Evolutionary conservation across 1,284 basidiomycete genomes (phyloP).

Genomic region (Cronartium quercuum): DNA sequence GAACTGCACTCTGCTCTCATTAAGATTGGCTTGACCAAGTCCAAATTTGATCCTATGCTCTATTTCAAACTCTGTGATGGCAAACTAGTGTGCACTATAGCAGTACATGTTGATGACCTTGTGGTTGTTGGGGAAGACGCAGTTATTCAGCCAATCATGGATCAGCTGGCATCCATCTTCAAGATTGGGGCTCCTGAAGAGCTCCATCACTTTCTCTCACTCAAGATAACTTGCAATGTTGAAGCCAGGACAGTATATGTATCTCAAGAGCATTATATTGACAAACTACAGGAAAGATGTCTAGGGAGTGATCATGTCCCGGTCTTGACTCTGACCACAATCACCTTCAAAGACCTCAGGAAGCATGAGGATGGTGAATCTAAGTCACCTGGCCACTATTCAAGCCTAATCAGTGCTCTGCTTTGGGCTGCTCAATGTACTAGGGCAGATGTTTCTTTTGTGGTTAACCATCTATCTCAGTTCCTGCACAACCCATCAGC

Average conservation of each 20-base stretch:
- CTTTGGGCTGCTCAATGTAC: slow-evolving; percentile 13
- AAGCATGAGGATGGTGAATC: not conserved
- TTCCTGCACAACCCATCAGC: not conserved
- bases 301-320: not conserved
- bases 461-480: slow-evolving; percentile 8
- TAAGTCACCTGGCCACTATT: not conserved
- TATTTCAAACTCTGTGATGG: not conserved
- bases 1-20: not conserved
- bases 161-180: too few species aligned
- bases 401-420: not conserved
- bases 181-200: slow-evolving; percentile 2
- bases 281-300: not conserved
- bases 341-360: not conserved
- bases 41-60: not conserved
- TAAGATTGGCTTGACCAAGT: not conserved
- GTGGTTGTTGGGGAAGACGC: not conserved
- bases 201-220: slow-evolving; percentile 1
- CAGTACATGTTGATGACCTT: not conserved
- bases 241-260: not conserved
- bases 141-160: not conserved
- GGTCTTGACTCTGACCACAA: not conserved
- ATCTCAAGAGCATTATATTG: slow-evolving; percentile 6
- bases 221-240: not conserved
- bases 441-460: not conserved
- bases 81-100: not conserved